These are phyloP conservation scores for Choanephora cucurbitarum DNA, from an alignment of 371 early-diverging fungal genomes.

Conservation along the genomic window DNA sequence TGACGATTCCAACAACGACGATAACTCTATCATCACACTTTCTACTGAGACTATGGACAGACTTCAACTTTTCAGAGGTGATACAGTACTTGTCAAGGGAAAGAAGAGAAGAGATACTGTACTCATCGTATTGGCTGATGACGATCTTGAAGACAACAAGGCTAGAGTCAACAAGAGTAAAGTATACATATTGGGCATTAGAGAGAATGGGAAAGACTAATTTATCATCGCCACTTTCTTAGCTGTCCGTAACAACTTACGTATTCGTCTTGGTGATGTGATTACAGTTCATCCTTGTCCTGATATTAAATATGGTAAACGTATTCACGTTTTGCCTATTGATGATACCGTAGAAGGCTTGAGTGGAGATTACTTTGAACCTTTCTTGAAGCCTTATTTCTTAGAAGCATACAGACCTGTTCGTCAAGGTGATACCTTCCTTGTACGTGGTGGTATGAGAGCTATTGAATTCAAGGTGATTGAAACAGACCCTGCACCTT, in stretches of 20 bases:
- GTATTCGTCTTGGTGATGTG: constrained; percentile 97
- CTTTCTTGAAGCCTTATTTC: constrained; percentile 98
- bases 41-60: constrained; percentile 93
- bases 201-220: neutral
- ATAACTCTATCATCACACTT: constrained; percentile 92
- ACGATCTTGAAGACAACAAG: constrained; percentile 90
- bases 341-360: constrained; percentile 99
- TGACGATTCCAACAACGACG: constrained; percentile 96
- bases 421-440: constrained; percentile 92
- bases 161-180: constrained; percentile 94
- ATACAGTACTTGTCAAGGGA: constrained; percentile 96
- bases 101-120: constrained; percentile 98
- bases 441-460: constrained; percentile 96
- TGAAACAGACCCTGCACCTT: constrained; percentile 93
- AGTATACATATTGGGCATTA: too few species aligned
- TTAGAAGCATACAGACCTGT: constrained; percentile 95
- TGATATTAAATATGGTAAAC: constrained; percentile 95
- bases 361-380: constrained; percentile 97
- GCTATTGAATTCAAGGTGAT: constrained; percentile 99
- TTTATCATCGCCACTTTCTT: neutral
- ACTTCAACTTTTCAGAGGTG: constrained; percentile 92
- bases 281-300: constrained; percentile 95
- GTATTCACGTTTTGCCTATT: constrained; percentile 97
- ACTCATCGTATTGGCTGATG: constrained; percentile 91
- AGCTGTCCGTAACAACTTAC: constrained; percentile 97